These are phyloP conservation scores for Clonostachys chloroleuca DNA, from an alignment of 2,329 filamentous ascomycete species.

Conservation along the genomic window DNA sequence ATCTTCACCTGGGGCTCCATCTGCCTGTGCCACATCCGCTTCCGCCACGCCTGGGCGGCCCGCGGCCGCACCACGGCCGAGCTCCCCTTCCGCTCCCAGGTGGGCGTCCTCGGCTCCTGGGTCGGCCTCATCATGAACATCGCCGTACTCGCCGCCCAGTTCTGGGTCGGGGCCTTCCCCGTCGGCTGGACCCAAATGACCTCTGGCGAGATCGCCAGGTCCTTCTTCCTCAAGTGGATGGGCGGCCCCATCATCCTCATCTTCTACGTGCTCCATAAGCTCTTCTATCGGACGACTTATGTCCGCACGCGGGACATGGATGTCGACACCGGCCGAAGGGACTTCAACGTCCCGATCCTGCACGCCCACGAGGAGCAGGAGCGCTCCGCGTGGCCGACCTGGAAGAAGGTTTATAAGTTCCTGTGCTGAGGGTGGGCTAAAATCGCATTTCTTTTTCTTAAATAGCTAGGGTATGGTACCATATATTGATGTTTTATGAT, in stretches of 20 bases:
- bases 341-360: constrained; percentile 76
- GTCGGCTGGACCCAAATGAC: constrained; percentile 49
- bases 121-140: constrained; percentile 72
- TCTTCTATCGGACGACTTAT: constrained; percentile 65
- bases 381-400: constrained; percentile 63
- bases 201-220: constrained; percentile 42
- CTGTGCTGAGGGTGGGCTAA: constrained; percentile 49
- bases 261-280: constrained; percentile 72
- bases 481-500: no score
- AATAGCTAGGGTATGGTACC: no score
- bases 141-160: constrained; percentile 75
- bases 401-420: constrained; percentile 73
- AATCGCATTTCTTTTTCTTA: no score
- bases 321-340: constrained; percentile 76
- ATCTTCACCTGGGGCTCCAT: constrained; percentile 82
- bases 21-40: constrained; percentile 88
- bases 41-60: constrained; percentile 72
- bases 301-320: constrained; percentile 75
- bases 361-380: constrained; percentile 79
- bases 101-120: constrained; percentile 77
- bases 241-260: constrained; percentile 63
- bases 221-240: constrained; percentile 72
- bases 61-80: constrained; percentile 70
- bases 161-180: constrained; percentile 83
- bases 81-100: constrained; percentile 76